A percentile compares a stretch with the other conserved stretches of the same genome.
Evolutionary conservation across 495 filamentous ascomycete species (phyloP).

Genomic region (Hypoxylon intermedium): DNA sequence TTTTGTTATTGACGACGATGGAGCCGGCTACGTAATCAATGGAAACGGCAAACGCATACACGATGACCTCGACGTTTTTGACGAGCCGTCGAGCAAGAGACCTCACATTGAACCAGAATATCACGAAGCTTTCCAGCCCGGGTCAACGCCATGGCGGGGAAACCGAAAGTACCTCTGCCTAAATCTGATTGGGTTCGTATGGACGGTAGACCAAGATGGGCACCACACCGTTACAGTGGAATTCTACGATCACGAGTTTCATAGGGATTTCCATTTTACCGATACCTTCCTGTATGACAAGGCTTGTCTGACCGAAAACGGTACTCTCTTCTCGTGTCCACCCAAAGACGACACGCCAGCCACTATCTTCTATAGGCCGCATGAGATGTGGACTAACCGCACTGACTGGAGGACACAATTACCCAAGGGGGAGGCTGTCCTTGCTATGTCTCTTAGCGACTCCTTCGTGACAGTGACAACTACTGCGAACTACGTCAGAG

Average conservation of each 20-base stretch:
- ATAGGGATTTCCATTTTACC: slow-evolving; percentile 96
- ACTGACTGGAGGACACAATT: slow-evolving; percentile 89
- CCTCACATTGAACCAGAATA: slow-evolving; percentile 67
- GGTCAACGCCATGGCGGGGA: slow-evolving; percentile 93
- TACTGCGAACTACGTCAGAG: slow-evolving; percentile 81
- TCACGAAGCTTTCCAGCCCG: slow-evolving; percentile 88
- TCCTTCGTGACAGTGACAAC: slow-evolving; percentile 90
- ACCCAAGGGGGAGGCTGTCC: slow-evolving; percentile 79
- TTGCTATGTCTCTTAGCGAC: slow-evolving; percentile 88
- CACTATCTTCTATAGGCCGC: slow-evolving; percentile 93
- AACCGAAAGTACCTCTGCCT: slow-evolving; percentile 92
- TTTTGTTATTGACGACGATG: slow-evolving; percentile 94
- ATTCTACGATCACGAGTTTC: slow-evolving; percentile 91
- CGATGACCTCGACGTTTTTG: slow-evolving; percentile 51
- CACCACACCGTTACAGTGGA: slow-evolving; percentile 97
- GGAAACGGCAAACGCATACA: slow-evolving; percentile 70
- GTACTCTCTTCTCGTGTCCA: slow-evolving; percentile 84
- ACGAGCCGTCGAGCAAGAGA: slow-evolving; percentile 50
- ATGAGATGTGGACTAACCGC: slow-evolving; percentile 93
- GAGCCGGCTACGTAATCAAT: slow-evolving; percentile 85
- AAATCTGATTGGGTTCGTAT: slow-evolving; percentile 91
- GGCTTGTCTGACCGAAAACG: slow-evolving; percentile 85
- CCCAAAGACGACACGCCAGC: slow-evolving; percentile 72
- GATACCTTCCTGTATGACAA: slow-evolving; percentile 95
- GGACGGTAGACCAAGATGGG: slow-evolving; percentile 94